Evolutionary conservation across 306 rosid species (phyloP), one percentile per base, ranked within the genome.

Genomic region (Abrus pulchellus): DNA sequence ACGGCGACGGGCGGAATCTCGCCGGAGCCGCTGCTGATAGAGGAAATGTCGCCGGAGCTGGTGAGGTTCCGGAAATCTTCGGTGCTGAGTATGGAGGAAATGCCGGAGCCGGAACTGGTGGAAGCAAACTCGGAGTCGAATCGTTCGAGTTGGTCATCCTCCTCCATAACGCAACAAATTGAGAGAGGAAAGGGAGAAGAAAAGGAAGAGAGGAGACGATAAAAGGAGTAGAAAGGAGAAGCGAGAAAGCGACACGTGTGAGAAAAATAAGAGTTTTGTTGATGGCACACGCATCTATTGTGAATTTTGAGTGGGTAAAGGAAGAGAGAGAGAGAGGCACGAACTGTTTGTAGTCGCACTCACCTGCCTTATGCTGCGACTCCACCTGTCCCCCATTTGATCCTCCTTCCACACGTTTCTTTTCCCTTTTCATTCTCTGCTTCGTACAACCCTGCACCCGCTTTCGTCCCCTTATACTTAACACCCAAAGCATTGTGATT

Each of bases 221-320:
- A 87, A 88, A 87, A 84, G 80, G 79, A 64, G 83, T 3, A 78
- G 74, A 77, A 78, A 50, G 84, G 80, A 83, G 76, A 77, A 59
- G 75, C 84, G 47, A 32, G 63, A 70, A 52, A 27, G 20, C 1
- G 94, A 89, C 97, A 89, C 97, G 97, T 92, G 93, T 87, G 63
- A 56, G 59, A 7, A 78, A 77, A 36, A 14, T 76, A 68, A 73
- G 3, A 71, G 84, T 76, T 75, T 52, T 85, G 88, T 86, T 52
- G 86, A 83, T 86, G 85, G 77, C 87, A 82, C 90, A 91, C 94
- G 94, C 88, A 76, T 86, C 83, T 62, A 41, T 68, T 76, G 76
- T 72, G 88, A 77, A 68, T 72, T 71, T 68, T 63, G 53, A 54
- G 76, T 48, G 75, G 33, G 79, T 13, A 40, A 49, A 65, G 47